Conservation (phyloP, 371 early-diverging fungal genomes). For the Mortierella sp. region DNA sequence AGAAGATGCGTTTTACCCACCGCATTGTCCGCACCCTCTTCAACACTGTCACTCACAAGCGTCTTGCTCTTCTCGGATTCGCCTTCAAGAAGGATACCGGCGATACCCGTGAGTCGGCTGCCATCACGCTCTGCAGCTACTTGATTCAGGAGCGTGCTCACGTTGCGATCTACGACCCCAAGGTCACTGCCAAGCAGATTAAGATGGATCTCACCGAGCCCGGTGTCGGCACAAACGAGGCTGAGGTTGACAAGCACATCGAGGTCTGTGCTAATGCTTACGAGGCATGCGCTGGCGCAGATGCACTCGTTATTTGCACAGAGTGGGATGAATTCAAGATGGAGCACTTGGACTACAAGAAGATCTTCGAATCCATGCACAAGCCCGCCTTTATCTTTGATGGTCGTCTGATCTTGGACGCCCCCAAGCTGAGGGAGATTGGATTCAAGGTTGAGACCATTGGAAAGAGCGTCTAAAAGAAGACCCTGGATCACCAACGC, state of each 20-base stretch:
- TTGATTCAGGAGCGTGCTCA: constrained; percentile 85
- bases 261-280: constrained; percentile 65
- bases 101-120: constrained; percentile 95
- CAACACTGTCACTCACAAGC: constrained; percentile 88
- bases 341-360: constrained; percentile 72
- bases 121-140: constrained; percentile 85
- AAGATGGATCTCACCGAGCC: constrained; percentile 81
- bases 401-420: constrained; percentile 89
- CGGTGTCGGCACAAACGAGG: constrained; percentile 70
- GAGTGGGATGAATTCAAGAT: constrained; percentile 96
- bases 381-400: constrained; percentile 96
- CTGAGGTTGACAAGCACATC: constrained; percentile 68
- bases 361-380: constrained; percentile 79
- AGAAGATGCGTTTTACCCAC: constrained; percentile 88
- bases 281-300: constrained; percentile 64
- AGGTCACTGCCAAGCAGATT: constrained; percentile 87
- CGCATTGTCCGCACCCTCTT: constrained; percentile 79
- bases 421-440: constrained; percentile 74
- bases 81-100: constrained; percentile 97
- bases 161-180: constrained; percentile 91
- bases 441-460: constrained; percentile 89
- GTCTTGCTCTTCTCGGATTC: constrained; percentile 89
- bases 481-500: not conserved
- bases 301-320: constrained; percentile 88
- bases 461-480: constrained; percentile 71